Base-by-base conservation (phyloP, 1,284 basidiomycete species). In the Irpex lacteus region DNA sequence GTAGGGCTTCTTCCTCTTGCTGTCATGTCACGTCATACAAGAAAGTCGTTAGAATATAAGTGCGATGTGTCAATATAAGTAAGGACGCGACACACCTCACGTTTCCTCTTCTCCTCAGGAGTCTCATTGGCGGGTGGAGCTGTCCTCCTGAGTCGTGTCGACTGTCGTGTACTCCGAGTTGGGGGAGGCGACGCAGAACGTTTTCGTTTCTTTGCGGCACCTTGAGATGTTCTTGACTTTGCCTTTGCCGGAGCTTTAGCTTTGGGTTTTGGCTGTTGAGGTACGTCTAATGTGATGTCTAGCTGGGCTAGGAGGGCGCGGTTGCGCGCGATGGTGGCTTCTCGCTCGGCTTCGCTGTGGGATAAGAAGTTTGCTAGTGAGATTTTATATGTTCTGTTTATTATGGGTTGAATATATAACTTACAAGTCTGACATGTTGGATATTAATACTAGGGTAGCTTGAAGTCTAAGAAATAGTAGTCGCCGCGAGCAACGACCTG, bases 301-400 rank as follows among this genome's bases (percentile, higher is more conserved):
- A 94, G 82, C 70, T 89, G 76, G 65, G 89, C 86, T 38, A 94
- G 80, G 6, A 93, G 78, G 8, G 85, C 88, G 52, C 84, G 86
- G 72, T 94, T 94, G 57, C 89, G 83, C 9, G 89, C 90, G 60
- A 94, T 92, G 70, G 92, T 93, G 6, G 85, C 87, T 70, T 89
- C 85, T 13, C 91, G 87, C 70, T 91, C 88, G 38, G 82, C 76
- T 75, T 93, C 91, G 71, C 91, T 92, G 67, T 13, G 58, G 5
- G 32, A n/a, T 18, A 11, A 36, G 15, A 15, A 37, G 6, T 0
- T 32, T 7, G 11, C 0, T 56, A 8, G 34, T 6, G 9, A 36
- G 8, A 56, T 56, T 4, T 56, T 4, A 32, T 56, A 11, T 11
- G 52, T 37, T 13, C 32, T 11, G n/a, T n/a, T n/a, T n/a, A n/a